Evolutionary conservation across 495 filamentous ascomycete genomes (phyloP).

Genomic region (Jackrogersella minutella): DNA sequence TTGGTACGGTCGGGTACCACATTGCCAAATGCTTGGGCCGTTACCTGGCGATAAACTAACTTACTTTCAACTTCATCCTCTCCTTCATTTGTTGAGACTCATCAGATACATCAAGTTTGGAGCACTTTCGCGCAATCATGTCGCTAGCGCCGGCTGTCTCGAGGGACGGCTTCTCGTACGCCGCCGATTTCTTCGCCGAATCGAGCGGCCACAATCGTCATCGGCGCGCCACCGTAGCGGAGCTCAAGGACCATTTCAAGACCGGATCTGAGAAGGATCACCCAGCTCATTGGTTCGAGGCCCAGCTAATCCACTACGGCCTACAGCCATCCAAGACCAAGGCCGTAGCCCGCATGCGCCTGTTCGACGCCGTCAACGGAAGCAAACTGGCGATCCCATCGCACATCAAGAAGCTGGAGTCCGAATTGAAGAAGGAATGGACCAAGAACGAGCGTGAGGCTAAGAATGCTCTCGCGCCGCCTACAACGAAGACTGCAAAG

Average conservation of each 20-base stretch:
- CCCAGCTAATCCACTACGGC: constrained; percentile 67
- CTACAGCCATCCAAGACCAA: constrained; percentile 61
- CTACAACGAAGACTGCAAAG: constrained; percentile 36
- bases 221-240: constrained; percentile 55
- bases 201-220: constrained; percentile 58
- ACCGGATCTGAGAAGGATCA: constrained; percentile 53
- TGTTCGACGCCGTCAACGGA: constrained; percentile 59
- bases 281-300: constrained; percentile 64
- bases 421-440: constrained; percentile 63
- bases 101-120: background rate
- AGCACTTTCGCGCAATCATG: constrained; percentile 31
- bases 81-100: background rate
- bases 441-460: constrained; percentile 55
- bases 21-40: too few relatives aligned
- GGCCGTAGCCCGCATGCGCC: constrained; percentile 62
- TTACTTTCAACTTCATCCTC: background rate
- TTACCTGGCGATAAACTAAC: background rate
- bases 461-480: constrained; percentile 46
- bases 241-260: constrained; percentile 57
- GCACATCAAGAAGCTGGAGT: constrained; percentile 51
- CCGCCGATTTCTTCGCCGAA: constrained; percentile 57
- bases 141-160: constrained; percentile 40
- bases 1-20: background rate
- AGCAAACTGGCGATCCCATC: constrained; percentile 55
- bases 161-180: constrained; percentile 43